Evolutionary conservation across 371 early-diverging fungal species (phyloP), one percentile per base, ranked within the genome.

Genomic region (Rhizomucor miehei): DNA sequence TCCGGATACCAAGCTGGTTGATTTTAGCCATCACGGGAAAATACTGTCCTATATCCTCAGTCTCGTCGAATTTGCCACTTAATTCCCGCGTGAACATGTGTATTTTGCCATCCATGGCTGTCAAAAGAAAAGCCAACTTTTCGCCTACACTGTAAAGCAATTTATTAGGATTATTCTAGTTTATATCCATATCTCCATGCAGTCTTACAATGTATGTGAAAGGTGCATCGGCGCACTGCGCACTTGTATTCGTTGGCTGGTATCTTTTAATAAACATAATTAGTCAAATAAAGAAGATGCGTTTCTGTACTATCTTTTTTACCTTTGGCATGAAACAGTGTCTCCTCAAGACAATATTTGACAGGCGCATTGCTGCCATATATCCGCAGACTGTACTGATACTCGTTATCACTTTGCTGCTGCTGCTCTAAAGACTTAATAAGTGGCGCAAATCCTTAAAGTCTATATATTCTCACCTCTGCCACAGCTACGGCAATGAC

Each of bases 211-310:
- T 0, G 66, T 63, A 50, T 81, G 79, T 5, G 65, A 51, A 17
- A 81, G 53, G 29, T 81, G 79, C 74, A 72, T 75, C 12, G 81
- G 81, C 17, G 78, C 63, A 51, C 63, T 50, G 8, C 52, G 21
- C 11, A 81, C 29, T 4, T 65, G 56, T 29, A 81, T 79, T 13
- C 65, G 50, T 55, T 81, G 81, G 34, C 60, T 57, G 10, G 59
- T 44, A 13, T 56, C 74, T 76, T 54, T 12, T 37, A 54, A 39
- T 34, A 12, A 40, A 20, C 25, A 19, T 59, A n/a, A n/a, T 13
- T 40, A 38, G 9, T n/a, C 8, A 11, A 45, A 10, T 39, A 21
- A 2, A 9, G 6, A 36, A 48, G 4, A 39, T 60, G 0, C 16
- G 11, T 38, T 9, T 14, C 9, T 21, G 20, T n/a, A n/a, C 50